phyloP scores from a whole-genome alignment of 2,329 filamentous ascomycete genomes.

The Orbilia brochopaga region DNA sequence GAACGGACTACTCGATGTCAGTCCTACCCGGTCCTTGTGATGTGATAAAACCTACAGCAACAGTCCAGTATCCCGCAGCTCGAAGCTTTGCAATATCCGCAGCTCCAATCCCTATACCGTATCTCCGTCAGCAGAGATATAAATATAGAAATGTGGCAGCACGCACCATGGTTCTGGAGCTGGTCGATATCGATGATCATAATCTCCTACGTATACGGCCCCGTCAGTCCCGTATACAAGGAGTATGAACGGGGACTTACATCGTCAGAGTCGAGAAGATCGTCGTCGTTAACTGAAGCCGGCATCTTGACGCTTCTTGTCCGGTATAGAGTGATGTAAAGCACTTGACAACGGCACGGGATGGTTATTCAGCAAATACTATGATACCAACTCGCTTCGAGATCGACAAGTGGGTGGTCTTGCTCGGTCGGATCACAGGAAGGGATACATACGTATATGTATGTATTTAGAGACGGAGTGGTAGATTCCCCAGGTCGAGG shows the following conservation, averaged over 20 bases:
- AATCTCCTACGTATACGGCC: constrained; percentile 58
- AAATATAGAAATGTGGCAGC: neutral
- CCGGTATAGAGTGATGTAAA: neutral
- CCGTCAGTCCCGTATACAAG: neutral
- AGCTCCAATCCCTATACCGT: constrained; percentile 64
- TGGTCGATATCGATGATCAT: constrained; percentile 71
- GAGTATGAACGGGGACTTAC: constrained; percentile 2
- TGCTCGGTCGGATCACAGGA: too few relatives aligned
- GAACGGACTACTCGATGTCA: constrained; percentile 62
- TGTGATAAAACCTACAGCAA: constrained; percentile 62
- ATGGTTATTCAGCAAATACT: too few relatives aligned
- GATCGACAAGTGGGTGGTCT: too few relatives aligned
- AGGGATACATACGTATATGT: too few relatives aligned
- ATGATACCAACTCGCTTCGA: too few relatives aligned
- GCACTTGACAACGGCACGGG: neutral
- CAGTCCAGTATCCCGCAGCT: constrained; percentile 68
- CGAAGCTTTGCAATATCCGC: constrained; percentile 72
- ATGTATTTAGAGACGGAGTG: too few relatives aligned
- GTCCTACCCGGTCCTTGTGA: neutral
- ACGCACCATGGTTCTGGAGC: constrained; percentile 68
- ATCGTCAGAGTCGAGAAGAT: constrained; percentile 43
- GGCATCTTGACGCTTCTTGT: constrained; percentile 30
- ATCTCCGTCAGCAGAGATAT: constrained; percentile 29
- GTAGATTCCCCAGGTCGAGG: too few relatives aligned
- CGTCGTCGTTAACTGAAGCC: constrained; percentile 28